Conservation (phyloP, 306 rosid genomes). For the Acacia melanoxylon region DNA sequence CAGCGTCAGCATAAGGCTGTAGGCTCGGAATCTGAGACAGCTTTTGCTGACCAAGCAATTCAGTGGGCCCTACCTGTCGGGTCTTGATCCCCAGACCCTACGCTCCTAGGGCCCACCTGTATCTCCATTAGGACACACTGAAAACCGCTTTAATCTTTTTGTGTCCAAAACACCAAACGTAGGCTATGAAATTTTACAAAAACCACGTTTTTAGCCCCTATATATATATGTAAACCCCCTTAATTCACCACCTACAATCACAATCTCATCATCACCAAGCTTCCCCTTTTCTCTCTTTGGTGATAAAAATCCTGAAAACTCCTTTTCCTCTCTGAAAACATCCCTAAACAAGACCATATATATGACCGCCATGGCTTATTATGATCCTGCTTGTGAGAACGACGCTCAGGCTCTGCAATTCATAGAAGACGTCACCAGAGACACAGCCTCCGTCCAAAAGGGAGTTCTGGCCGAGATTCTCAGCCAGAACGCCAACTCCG, state of each 20-base stretch:
- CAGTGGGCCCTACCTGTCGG: slow-evolving; percentile 49
- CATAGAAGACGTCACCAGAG: slow-evolving; percentile 61
- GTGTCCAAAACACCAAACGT: no score
- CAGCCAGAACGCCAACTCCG: slow-evolving; percentile 60
- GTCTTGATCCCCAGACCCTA: neutral
- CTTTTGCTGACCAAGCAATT: slow-evolving; percentile 44
- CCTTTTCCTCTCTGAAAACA: neutral
- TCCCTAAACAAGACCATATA: neutral
- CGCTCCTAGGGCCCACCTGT: slow-evolving; percentile 51
- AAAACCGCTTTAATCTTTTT: neutral
- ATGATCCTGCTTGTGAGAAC: slow-evolving; percentile 43
- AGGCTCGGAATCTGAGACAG: slow-evolving; percentile 24
- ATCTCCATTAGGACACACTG: neutral
- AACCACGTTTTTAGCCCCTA: neutral
- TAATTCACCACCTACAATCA: neutral
- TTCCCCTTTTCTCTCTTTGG: neutral
- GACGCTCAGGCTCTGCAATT: slow-evolving; percentile 58
- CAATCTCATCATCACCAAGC: neutral
- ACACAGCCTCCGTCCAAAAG: slow-evolving; percentile 52
- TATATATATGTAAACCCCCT: neutral
- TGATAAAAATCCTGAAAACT: neutral
- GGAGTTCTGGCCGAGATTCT: slow-evolving; percentile 60
- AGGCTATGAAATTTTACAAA: no score
- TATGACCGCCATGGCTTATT: slow-evolving; percentile 44
- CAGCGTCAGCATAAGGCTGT: neutral